Conservation (phyloP, 2,329 filamentous ascomycete species). For the Polychaeton citri region DNA sequence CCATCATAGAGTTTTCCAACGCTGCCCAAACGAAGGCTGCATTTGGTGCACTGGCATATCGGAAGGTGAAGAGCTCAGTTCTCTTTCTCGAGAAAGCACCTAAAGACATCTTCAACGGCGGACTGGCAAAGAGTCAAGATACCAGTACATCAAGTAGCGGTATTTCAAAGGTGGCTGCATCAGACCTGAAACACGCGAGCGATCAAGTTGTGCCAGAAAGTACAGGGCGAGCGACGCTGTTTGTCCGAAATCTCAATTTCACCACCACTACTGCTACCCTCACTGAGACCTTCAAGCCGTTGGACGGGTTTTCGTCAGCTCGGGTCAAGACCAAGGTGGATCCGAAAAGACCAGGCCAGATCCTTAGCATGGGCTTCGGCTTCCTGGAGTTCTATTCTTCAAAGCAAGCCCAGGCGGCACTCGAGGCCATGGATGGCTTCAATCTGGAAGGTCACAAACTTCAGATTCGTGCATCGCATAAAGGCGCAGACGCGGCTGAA, state of each 20-base stretch:
- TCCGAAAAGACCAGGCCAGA: conserved; percentile 75
- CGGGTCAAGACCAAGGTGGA: conserved; percentile 88
- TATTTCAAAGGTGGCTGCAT: conserved; percentile 49
- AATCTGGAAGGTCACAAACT: conserved; percentile 79
- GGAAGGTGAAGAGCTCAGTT: conserved; percentile 79
- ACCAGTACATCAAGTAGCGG: conserved; percentile 16
- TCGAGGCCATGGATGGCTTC: conserved; percentile 76
- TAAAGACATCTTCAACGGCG: conserved; percentile 55
- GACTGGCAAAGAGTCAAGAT: conserved; percentile 11
- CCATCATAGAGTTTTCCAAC: conserved; percentile 78
- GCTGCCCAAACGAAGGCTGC: conserved; percentile 68
- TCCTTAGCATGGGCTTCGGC: conserved; percentile 93
- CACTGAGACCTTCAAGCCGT: conserved; percentile 60
- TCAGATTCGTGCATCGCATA: conserved; percentile 74
- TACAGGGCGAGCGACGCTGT: conserved; percentile 53
- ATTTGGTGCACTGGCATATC: conserved; percentile 74
- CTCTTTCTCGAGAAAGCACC: conserved; percentile 91
- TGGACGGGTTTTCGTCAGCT: conserved; percentile 81
- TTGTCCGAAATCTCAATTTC: conserved; percentile 91
- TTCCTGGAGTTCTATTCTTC: conserved; percentile 81
- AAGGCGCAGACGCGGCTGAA: conserved; percentile 73
- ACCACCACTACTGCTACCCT: conserved; percentile 66
- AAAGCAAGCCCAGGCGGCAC: conserved; percentile 63
- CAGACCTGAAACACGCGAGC: conserved; percentile 49
- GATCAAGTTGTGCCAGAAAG: conserved; percentile 45